Evolutionary conservation across 805 yeast species (phyloP).

Genomic region (Metschnikowia lachancei): DNA sequence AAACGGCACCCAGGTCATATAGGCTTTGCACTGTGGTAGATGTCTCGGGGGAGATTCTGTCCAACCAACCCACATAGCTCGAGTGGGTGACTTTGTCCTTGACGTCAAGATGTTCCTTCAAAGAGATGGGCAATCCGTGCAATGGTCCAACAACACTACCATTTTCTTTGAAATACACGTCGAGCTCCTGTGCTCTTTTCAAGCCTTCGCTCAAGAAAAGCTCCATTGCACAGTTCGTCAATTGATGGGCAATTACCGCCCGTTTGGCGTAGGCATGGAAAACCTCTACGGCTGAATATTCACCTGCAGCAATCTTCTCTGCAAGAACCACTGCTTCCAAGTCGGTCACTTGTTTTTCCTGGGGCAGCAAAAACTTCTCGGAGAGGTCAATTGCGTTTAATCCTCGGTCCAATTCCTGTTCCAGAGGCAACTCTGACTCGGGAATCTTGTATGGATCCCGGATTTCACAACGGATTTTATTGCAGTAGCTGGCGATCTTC

Average conservation of each 20-base stretch:
- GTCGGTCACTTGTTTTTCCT: conserved; percentile 15
- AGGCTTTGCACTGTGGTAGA: conserved; percentile 13
- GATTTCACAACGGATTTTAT: conserved; percentile 23
- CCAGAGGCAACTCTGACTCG: conserved; percentile 15
- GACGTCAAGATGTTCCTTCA: conserved; percentile 19
- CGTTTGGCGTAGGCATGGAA: conserved; percentile 19
- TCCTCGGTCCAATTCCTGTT: conserved; percentile 16
- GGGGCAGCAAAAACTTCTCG: conserved; percentile 10
- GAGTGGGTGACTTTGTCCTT: conserved; percentile 18
- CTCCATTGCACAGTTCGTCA: conserved; percentile 22
- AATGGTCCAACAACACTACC: conserved; percentile 19
- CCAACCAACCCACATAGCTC: conserved; percentile 18
- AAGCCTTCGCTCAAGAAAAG: conserved; percentile 21
- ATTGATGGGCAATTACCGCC: conserved; percentile 21
- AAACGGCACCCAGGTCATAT: conserved; percentile 18
- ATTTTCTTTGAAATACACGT: conserved; percentile 10
- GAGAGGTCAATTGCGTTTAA: conserved; percentile 15
- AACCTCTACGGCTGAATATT: conserved; percentile 14
- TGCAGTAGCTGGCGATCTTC: conserved; percentile 31
- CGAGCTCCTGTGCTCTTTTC: conserved; percentile 18
- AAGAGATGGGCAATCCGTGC: conserved; percentile 20
- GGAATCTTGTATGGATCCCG: conserved; percentile 16
- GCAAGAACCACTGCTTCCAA: conserved; percentile 16
- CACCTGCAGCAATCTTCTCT: conserved; percentile 15
- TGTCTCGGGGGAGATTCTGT: conserved; percentile 13